phyloP scores from a whole-genome alignment of 2,329 filamentous ascomycete genomes.

The Microthyrium microscopicum region DNA sequence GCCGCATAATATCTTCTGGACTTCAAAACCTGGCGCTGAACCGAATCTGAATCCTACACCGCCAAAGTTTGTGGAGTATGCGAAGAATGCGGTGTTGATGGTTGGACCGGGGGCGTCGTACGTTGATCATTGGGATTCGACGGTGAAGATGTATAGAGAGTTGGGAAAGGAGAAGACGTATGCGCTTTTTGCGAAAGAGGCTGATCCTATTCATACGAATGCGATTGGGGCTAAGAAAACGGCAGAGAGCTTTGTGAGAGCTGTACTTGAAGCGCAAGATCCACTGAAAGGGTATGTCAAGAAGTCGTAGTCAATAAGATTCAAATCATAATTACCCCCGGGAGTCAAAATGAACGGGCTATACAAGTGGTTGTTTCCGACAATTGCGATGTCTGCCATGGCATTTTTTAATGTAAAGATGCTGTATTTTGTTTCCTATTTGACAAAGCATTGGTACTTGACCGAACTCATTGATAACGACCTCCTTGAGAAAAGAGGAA shows the following conservation, averaged over 20 bases:
- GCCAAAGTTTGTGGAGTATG: conserved; percentile 40
- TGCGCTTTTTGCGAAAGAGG: conserved; percentile 36
- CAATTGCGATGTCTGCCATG: too few species aligned
- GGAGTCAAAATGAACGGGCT: too few species aligned
- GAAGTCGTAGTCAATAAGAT: too few species aligned
- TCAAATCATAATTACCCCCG: too few species aligned
- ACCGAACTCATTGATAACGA: too few species aligned
- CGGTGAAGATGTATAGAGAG: conserved; percentile 34
- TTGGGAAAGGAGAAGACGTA: conserved; percentile 35
- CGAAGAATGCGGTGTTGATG: conserved; percentile 27
- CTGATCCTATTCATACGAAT: conserved; percentile 47
- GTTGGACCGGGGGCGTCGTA: conserved; percentile 31
- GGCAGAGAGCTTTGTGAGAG: conserved; percentile 42
- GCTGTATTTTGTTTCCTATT: too few species aligned
- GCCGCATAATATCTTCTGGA: conserved; percentile 48
- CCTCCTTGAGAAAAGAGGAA: too few species aligned
- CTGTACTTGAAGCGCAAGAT: conserved; percentile 32
- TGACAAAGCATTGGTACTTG: too few species aligned
- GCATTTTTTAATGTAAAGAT: too few species aligned
- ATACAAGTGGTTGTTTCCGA: too few species aligned
- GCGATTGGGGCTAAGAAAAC: conserved; percentile 38
- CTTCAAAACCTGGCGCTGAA: conserved; percentile 35
- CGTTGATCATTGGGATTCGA: conserved; percentile 44
- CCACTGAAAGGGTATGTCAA: conserved; percentile 23
- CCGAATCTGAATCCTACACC: too few species aligned